phyloP scores from a whole-genome alignment of 148 eudicot species.

The Chenopodium quinoa region DNA sequence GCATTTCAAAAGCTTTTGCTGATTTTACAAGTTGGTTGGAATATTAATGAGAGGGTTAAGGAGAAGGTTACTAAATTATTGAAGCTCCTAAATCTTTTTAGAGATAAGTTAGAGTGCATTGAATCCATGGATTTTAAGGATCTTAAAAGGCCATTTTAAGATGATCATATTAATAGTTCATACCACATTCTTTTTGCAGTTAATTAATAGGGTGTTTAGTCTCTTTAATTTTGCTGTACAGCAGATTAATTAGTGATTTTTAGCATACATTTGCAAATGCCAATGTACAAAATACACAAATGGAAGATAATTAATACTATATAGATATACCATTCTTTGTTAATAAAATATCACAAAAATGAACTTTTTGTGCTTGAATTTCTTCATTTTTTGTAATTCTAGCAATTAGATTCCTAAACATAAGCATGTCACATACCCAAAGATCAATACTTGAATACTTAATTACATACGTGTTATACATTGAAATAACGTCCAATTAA shows the following conservation, averaged over 20 bases:
- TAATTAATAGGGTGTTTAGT: not conserved
- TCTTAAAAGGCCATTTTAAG: slow-evolving; percentile 59
- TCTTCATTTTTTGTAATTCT: not conserved
- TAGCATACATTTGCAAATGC: slow-evolving; percentile 9
- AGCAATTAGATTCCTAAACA: not conserved
- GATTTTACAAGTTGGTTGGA: slow-evolving; percentile 67
- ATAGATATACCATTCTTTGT: slow-evolving; percentile 10
- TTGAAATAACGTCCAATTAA: not conserved
- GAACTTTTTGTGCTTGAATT: not conserved
- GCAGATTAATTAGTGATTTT: slow-evolving; percentile 6
- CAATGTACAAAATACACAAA: slow-evolving; percentile 15
- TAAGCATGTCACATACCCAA: no score
- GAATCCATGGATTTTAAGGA: slow-evolving; percentile 74
- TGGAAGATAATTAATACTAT: not conserved
- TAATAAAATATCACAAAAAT: not conserved
- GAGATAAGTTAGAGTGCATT: slow-evolving; percentile 55
- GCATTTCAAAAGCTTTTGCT: slow-evolving; percentile 80
- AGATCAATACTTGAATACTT: not conserved
- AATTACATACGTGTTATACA: not conserved
- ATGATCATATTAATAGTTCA: not conserved
- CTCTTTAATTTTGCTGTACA: slow-evolving; percentile 26
- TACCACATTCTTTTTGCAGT: not conserved
- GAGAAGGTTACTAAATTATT: slow-evolving; percentile 64
- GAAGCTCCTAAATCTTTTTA: slow-evolving; percentile 54
- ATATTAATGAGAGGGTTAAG: slow-evolving; percentile 42